phyloP scores from a whole-genome alignment of 371 early-diverging fungal species.

The Choanephora cucurbitarum region DNA sequence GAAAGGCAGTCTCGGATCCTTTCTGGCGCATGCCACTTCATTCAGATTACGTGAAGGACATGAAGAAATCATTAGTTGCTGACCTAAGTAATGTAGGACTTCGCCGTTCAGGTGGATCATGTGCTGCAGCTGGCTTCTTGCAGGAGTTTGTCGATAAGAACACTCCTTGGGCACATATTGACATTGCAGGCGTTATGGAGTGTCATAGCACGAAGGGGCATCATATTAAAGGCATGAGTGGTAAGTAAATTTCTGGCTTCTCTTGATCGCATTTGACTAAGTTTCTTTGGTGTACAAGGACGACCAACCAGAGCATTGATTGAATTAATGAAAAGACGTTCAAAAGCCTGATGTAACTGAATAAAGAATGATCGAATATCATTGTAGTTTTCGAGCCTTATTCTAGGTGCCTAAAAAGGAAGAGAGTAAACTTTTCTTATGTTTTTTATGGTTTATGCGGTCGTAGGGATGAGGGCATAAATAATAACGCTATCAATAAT shows the following conservation, averaged over 20 bases:
- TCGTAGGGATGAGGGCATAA: neutral
- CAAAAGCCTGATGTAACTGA: neutral
- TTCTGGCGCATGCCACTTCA: conserved; percentile 98
- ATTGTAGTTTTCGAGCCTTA: too few relatives aligned
- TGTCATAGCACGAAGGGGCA: conserved; percentile 61
- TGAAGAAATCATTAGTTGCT: conserved; percentile 84
- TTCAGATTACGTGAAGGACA: conserved; percentile 67
- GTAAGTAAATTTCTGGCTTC: conserved; percentile 41
- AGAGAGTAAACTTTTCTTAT: too few relatives aligned
- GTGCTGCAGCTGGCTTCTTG: conserved; percentile 93
- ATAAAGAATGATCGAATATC: neutral
- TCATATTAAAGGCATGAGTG: conserved; percentile 87
- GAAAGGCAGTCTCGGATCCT: conserved; percentile 70
- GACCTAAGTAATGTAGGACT: conserved; percentile 82
- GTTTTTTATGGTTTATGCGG: too few relatives aligned
- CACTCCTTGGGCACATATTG: conserved; percentile 80
- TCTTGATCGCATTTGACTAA: too few relatives aligned
- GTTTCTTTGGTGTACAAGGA: too few relatives aligned
- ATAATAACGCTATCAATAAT: neutral
- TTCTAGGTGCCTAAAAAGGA: too few relatives aligned
- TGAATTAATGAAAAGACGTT: conserved; percentile 46
- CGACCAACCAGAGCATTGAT: conserved; percentile 74
- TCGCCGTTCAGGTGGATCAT: conserved; percentile 83
- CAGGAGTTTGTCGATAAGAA: conserved; percentile 79
- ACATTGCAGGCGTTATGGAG: conserved; percentile 92